These are phyloP conservation scores for Aspergillus sparsus DNA, from an alignment of 495 filamentous ascomycete species.

Conservation along the genomic window DNA sequence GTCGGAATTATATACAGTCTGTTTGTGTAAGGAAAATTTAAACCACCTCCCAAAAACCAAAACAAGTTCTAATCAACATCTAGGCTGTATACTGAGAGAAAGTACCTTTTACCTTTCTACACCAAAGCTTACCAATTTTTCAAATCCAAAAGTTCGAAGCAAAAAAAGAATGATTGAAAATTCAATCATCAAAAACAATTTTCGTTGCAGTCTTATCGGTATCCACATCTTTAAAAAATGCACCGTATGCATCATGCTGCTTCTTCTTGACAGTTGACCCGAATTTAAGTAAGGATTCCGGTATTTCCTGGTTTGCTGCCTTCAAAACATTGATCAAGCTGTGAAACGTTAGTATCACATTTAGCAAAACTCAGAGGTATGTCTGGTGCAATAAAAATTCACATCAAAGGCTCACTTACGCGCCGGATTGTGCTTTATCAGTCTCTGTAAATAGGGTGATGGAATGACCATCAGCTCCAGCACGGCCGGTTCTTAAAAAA, in stretches of 20 bases:
- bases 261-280: slow-evolving; percentile 99
- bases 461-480: slow-evolving; percentile 80
- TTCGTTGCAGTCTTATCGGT: slow-evolving; percentile 81
- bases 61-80: slow-evolving; percentile 18
- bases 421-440: slow-evolving; percentile 85
- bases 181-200: slow-evolving; percentile 83
- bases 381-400: not conserved
- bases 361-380: slow-evolving; percentile 23
- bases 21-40: slow-evolving; percentile 56
- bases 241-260: slow-evolving; percentile 87
- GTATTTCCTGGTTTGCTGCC: slow-evolving; percentile 83
- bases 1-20: slow-evolving; percentile 56
- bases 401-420: slow-evolving; percentile 53
- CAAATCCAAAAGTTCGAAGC: slow-evolving; percentile 23
- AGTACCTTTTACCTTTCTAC: slow-evolving; percentile 55
- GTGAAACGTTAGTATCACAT: slow-evolving; percentile 15
- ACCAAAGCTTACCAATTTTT: slow-evolving; percentile 36
- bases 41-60: not conserved
- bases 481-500: slow-evolving; percentile 71
- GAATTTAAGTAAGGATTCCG: slow-evolving; percentile 86
- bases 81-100: slow-evolving; percentile 62
- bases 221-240: slow-evolving; percentile 82
- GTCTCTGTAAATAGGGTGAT: slow-evolving; percentile 92
- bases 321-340: slow-evolving; percentile 88
- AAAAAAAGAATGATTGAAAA: slow-evolving; percentile 25